Evolutionary conservation across 2,329 filamentous ascomycete genomes (phyloP).

Genomic region (Conoideocrella luteorostrata): DNA sequence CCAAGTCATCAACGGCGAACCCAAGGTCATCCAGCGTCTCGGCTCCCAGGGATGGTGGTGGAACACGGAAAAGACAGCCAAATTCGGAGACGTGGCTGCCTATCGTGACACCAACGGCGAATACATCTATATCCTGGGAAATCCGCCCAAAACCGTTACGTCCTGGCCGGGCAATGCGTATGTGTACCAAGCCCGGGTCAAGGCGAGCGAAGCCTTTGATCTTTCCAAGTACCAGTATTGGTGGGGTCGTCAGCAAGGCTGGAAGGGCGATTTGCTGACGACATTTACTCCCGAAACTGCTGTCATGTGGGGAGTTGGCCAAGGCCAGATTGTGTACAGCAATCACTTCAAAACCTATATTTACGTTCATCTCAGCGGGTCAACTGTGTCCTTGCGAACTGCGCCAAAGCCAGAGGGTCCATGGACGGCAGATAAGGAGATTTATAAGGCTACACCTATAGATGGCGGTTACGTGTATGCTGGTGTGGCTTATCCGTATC

Average conservation of each 20-base stretch:
- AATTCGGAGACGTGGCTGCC: conserved; percentile 31
- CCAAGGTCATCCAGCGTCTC: conserved; percentile 27
- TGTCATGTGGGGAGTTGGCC: conserved; percentile 30
- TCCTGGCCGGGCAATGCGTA: conserved; percentile 21
- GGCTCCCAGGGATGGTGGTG: conserved; percentile 25
- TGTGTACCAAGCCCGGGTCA: conserved; percentile 30
- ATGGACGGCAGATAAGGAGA: neutral
- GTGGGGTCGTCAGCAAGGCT: conserved; percentile 31
- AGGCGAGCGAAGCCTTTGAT: conserved; percentile 28
- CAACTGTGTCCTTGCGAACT: neutral
- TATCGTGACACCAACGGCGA: conserved; percentile 31
- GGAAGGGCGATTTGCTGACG: conserved; percentile 25
- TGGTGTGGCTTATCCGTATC: conserved; percentile 30
- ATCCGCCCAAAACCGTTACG: conserved; percentile 25
- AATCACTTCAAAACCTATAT: conserved; percentile 27
- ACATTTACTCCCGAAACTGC: conserved; percentile 29
- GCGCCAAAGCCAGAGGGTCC: neutral
- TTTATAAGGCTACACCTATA: neutral
- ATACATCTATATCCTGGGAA: conserved; percentile 32
- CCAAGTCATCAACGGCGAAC: conserved; percentile 24
- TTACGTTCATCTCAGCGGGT: conserved; percentile 24
- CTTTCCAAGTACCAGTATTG: conserved; percentile 32
- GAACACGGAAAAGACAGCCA: conserved; percentile 21
- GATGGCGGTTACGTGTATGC: conserved; percentile 26
- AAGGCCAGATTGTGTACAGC: conserved; percentile 32